Evolutionary conservation across 495 filamentous ascomycete species (phyloP), one percentile per base, ranked within the genome.

Genomic region (Penicillium desertorum): DNA sequence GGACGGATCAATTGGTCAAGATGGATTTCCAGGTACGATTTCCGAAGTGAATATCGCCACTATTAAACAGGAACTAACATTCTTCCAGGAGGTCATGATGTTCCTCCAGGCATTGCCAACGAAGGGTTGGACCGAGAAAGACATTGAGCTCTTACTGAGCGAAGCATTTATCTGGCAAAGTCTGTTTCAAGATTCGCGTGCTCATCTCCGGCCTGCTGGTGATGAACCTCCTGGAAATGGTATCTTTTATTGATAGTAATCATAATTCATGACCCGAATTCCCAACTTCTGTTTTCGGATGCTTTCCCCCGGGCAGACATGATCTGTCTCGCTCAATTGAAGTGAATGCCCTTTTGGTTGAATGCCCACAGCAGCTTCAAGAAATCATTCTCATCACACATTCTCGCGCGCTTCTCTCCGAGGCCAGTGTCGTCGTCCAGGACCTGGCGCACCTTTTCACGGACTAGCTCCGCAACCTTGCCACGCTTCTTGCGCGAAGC

Each of bases 131-230:
- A 96, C 91, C 12, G 95, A 96, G 71, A 96, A 98, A 75, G 94
- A 98, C 59, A 92, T 98, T 60, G 94, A 97, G 71, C 83, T 98
- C 30, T 77, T 98, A 51, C 79, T 98, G 45, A 96, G 91, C 70
- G 94, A 98, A 75, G 92, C 92, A 5, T 97, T 89, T 66, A 96
- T 97, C 59, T 97, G 92, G 92, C 89, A 96, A 74, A 92, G 87
- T 59, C 77, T 97, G 20, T 96, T 96, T 70, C 87, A 91, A 62
- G 91, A 91, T 30, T 93, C 88, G 22, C 85, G 88, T 51, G 92
- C 91, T 49, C 92, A 97, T 74, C 73, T 97, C 60, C 81, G 85
- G 54, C 73, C 76, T 51, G 70, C 80, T 37, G 75, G 71, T 51
- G 73, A 73, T 48, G 63, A 57, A 59, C 68, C 73, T 53, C 66